phyloP scores from a whole-genome alignment of 2,329 filamentous ascomycete species.

The Madurella fahalii region DNA sequence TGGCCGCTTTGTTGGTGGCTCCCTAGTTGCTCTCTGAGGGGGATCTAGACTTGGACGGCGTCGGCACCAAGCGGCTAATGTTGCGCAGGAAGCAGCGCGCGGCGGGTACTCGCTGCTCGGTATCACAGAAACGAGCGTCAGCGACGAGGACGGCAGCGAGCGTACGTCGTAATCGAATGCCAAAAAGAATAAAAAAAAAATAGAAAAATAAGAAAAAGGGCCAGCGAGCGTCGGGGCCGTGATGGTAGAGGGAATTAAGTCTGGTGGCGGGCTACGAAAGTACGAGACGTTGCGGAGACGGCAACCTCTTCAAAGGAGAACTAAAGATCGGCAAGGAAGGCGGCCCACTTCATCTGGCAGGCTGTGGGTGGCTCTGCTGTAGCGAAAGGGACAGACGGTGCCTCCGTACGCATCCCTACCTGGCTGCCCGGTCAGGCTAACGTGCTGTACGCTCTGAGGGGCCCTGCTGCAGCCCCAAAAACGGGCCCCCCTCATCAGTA shows the following conservation, averaged over 20 bases:
- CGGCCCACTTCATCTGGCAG: slow-evolving; percentile 3
- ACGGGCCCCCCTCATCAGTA: not conserved
- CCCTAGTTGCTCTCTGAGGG: not conserved
- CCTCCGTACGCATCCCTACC: not conserved
- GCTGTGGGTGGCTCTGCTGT: slow-evolving; percentile 16
- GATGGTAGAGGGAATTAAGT: slow-evolving; percentile 17
- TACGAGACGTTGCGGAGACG: slow-evolving; percentile 1
- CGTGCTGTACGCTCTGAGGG: not conserved
- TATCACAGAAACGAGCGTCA: slow-evolving; percentile 17
- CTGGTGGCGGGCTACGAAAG: not conserved
- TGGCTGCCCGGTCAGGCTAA: slow-evolving; percentile 1
- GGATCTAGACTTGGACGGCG: not conserved
- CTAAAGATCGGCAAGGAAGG: slow-evolving; percentile 18
- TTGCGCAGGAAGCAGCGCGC: not conserved
- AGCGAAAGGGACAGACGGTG: slow-evolving; percentile 10
- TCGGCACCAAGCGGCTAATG: slow-evolving; percentile 12
- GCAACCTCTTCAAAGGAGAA: slow-evolving; percentile 13
- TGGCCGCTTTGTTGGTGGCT: slow-evolving; percentile 3
- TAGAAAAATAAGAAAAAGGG: not conserved
- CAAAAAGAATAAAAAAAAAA: not conserved
- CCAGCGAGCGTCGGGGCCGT: slow-evolving; percentile 18
- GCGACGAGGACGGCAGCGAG: slow-evolving; percentile 14
- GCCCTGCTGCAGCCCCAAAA: slow-evolving; percentile 2
- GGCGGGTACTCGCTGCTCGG: not conserved
- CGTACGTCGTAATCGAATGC: not conserved